Percentiles rank a stretch among this genome's conserved stretches.
Evolutionary conservation across 352 stramenopile species (phyloP).

Genomic region (Phytophthora ramorum): DNA sequence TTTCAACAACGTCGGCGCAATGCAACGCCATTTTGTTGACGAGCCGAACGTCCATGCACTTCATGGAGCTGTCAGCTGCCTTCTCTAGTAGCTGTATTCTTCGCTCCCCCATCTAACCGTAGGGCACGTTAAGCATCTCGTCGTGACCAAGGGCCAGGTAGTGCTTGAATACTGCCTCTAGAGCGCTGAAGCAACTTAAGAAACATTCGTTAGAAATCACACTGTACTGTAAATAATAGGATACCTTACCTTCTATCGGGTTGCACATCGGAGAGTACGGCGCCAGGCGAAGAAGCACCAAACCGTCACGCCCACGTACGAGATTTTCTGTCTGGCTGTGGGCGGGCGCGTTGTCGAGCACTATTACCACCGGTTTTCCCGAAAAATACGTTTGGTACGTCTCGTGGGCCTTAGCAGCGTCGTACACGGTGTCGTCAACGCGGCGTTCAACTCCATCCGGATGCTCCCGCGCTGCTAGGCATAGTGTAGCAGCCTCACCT

Average conservation of each 20-base stretch:
- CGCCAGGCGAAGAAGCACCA: conserved; percentile 6
- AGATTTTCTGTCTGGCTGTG: conserved; percentile 4
- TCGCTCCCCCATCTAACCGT: not conserved
- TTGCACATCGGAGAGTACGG: conserved; percentile 25
- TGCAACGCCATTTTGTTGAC: conserved; percentile 4
- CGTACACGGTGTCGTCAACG: not conserved
- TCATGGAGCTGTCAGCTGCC: not conserved
- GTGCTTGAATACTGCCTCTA: not conserved
- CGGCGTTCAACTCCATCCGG: conserved; percentile 5
- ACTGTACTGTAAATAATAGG: not conserved
- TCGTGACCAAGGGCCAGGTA: not conserved
- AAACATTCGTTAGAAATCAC: not conserved
- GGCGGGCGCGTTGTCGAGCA: conserved; percentile 24
- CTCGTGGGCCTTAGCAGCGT: not conserved
- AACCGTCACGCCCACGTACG: not conserved
- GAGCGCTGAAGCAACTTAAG: conserved; percentile 2
- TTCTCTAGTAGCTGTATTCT: conserved; percentile 3
- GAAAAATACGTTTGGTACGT: not conserved
- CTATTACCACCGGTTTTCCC: no score
- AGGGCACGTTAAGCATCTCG: not conserved
- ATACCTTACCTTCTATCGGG: conserved; percentile 14
- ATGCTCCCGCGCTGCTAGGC: not conserved
- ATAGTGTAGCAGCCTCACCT: not conserved
- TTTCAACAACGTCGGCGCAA: not conserved
- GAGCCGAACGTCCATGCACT: not conserved